These are phyloP conservation scores for Xylaria longipes DNA, from an alignment of 495 filamentous ascomycete genomes.

Conservation along the genomic window DNA sequence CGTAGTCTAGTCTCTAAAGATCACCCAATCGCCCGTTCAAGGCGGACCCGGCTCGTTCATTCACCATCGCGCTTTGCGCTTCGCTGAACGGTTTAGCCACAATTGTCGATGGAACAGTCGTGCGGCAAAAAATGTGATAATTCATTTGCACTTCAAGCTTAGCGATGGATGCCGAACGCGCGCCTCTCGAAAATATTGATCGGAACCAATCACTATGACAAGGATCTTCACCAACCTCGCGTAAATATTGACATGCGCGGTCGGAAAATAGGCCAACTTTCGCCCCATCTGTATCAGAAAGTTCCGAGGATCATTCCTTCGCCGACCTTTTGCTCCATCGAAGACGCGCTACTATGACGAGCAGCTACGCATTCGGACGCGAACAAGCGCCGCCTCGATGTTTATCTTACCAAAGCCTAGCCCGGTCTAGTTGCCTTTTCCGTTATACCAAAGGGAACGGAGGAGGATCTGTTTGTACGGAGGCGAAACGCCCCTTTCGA, in stretches of 20 bases:
- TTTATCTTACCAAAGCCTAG: constrained; percentile 9
- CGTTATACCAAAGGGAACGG: background rate
- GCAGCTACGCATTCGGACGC: constrained; percentile 7
- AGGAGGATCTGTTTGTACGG: background rate
- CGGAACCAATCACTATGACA: constrained; percentile 23
- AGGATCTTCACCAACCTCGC: constrained; percentile 27
- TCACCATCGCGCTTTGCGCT: background rate
- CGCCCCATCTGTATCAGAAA: constrained; percentile 23
- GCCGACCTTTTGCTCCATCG: constrained; percentile 11
- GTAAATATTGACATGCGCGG: constrained; percentile 25
- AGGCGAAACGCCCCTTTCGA: constrained; percentile 17
- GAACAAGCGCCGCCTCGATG: constrained; percentile 16
- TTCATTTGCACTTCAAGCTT: constrained; percentile 16
- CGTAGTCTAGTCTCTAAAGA: background rate
- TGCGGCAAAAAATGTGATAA: constrained; percentile 9
- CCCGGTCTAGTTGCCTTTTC: background rate
- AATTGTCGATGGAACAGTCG: constrained; percentile 2
- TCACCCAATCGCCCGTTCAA: constrained; percentile 13
- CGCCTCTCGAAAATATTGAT: constrained; percentile 9
- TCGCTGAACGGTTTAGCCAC: constrained; percentile 16
- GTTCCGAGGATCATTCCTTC: constrained; percentile 21
- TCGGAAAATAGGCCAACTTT: constrained; percentile 23
- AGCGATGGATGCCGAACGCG: constrained; percentile 18
- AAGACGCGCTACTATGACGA: constrained; percentile 21
- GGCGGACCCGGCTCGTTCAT: constrained; percentile 18